Evolutionary conservation across 306 rosid species (phyloP).

Genomic region (Quillaja saponaria): DNA sequence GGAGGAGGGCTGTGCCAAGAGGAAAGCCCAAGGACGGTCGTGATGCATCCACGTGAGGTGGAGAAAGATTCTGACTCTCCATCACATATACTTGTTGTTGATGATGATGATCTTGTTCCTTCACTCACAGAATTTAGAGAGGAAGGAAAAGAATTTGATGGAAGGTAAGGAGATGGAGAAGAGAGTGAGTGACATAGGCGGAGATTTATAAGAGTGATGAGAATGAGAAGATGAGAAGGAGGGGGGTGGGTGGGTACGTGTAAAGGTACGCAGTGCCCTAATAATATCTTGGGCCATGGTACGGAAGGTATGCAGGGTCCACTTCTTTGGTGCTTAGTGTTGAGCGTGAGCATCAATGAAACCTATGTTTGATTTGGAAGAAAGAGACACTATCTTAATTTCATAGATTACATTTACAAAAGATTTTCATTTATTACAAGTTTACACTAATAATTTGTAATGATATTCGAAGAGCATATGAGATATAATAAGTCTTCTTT

Average conservation of each 20-base stretch:
- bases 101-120: constrained; percentile 16
- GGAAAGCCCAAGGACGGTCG: constrained; percentile 94
- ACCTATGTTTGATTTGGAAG: no score
- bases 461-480: no score
- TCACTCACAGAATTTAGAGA: constrained; percentile 49
- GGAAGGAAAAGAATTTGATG: background rate
- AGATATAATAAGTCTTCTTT: no score
- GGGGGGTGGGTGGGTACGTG: constrained; percentile 23
- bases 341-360: no score
- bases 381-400: no score
- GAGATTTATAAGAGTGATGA: constrained; percentile 10
- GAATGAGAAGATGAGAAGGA: background rate
- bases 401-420: no score
- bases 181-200: background rate
- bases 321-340: background rate
- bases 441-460: no score
- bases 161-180: background rate
- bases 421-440: no score
- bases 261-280: constrained; percentile 42
- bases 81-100: constrained; percentile 28
- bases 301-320: constrained; percentile 55
- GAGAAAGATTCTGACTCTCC: constrained; percentile 70
- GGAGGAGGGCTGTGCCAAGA: constrained; percentile 85
- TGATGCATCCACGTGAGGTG: constrained; percentile 66
- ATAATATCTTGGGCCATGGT: constrained; percentile 47